Conservation (phyloP, 352 stramenopile genomes). For the Phytophthora niederhauseri region DNA sequence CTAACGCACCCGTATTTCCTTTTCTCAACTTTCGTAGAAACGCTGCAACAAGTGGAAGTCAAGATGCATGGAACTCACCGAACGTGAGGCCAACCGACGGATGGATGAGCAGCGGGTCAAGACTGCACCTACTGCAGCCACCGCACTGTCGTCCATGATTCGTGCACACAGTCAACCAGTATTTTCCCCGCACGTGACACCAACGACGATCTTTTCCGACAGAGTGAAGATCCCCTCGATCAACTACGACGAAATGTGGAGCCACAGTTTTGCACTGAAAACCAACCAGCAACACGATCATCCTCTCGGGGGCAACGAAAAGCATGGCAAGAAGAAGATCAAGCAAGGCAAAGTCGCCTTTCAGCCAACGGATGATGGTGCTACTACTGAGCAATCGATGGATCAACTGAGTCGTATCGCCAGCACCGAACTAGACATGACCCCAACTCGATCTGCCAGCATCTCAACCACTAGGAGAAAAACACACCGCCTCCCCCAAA, state of each 20-base stretch:
- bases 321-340: constrained; percentile 28
- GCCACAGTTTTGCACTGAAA: constrained; percentile 40
- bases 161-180: constrained; percentile 47
- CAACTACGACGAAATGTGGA: constrained; percentile 78
- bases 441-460: constrained; percentile 22
- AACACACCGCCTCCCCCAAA: constrained; percentile 40
- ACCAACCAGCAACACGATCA: constrained; percentile 29
- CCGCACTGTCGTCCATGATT: constrained; percentile 37
- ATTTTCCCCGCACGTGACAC: constrained; percentile 15
- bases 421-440: constrained; percentile 35
- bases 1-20: constrained; percentile 2
- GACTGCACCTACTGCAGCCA: constrained; percentile 32
- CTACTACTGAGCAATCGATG: constrained; percentile 13
- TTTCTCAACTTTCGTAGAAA: constrained; percentile 40
- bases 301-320: constrained; percentile 3
- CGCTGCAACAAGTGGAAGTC: constrained; percentile 77
- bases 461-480: constrained; percentile 31
- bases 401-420: constrained; percentile 41
- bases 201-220: constrained; percentile 24
- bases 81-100: constrained; percentile 45
- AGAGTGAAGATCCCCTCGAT: constrained; percentile 17
- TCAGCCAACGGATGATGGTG: constrained; percentile 15
- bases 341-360: constrained; percentile 19
- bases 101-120: constrained; percentile 51
- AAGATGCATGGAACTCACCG: constrained; percentile 53